Percentiles rank a stretch among this genome's conserved stretches.
These are phyloP conservation scores for Didymella keratinophila DNA, from an alignment of 2,329 filamentous ascomycete species.

Conservation along the genomic window DNA sequence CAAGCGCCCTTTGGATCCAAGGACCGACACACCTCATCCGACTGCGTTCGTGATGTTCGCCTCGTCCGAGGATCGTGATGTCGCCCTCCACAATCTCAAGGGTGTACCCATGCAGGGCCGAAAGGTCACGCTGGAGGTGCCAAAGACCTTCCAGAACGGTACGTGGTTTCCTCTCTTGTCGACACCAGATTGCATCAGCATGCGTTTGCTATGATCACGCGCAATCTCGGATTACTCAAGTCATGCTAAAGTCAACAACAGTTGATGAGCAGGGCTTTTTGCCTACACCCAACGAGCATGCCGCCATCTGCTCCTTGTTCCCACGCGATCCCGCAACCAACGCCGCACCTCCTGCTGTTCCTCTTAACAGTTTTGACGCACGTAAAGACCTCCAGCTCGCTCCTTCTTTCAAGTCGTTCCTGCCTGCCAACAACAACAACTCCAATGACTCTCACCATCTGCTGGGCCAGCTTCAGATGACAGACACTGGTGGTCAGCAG, in stretches of 20 bases:
- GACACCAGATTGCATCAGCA: no score
- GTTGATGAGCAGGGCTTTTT: background rate
- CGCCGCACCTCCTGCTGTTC: background rate
- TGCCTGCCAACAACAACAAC: background rate
- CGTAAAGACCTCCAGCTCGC: background rate
- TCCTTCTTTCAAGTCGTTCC: no score
- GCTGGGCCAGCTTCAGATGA: background rate
- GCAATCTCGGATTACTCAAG: background rate
- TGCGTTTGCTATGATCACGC: background rate
- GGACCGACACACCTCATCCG: background rate
- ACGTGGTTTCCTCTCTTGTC: background rate
- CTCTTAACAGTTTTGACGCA: rapidly evolving
- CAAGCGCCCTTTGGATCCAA: constrained; percentile 3
- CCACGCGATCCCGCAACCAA: background rate
- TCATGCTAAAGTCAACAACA: background rate
- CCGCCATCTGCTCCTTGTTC: background rate
- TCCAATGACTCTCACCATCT: background rate
- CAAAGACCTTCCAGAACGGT: constrained; percentile 1
- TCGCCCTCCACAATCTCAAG: background rate
- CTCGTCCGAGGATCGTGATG: background rate
- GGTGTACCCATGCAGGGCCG: background rate
- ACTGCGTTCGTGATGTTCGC: constrained; percentile 2
- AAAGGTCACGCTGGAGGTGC: constrained; percentile 2
- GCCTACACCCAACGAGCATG: background rate
- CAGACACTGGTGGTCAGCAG: background rate